Evolutionary conservation across 2,329 filamentous ascomycete species (phyloP), one percentile per base, ranked within the genome.

Genomic region (Claviceps fusiformis): DNA sequence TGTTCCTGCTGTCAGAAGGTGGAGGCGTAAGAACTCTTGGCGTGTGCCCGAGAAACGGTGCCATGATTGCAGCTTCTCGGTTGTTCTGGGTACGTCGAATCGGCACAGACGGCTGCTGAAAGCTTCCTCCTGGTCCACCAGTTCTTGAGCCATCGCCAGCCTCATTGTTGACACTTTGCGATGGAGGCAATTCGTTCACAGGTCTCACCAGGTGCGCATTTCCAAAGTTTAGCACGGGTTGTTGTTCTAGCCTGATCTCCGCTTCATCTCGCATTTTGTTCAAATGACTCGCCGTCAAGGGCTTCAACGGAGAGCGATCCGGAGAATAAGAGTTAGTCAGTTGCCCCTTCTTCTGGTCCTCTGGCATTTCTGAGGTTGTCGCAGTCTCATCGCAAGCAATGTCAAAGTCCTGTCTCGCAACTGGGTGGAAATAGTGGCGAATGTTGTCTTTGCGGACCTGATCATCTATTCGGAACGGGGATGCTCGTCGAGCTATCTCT

Each of bases 341-440:
- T 29, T 44, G 29, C 2, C 10, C 11, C n/a, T 29, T 19, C 5
- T n/a, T 39, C 9, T 19, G 5, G 5, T 39, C 13, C 44, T 39
- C 43, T n/a, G 19, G 3, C 3, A n/a, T 7, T 13, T 39, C 37
- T 31, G 15, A 37, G 0, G 13, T 19, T n/a, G 63, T 69, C 45
- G 67, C 67, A 17, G 68, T 70, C 41, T 67, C 61, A 58, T 71
- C 69, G 31, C 59, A 64, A 52, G 65, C 65, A 59, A 71, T 71
- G 19, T 66, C 58, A 46, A 71, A 67, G 19, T 62, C 60, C 17
- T 61, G 50, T 15, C 59, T 55, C 13, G 54, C 54, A 17, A 54
- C 59, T 8, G 62, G 58, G 31, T 57, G 62, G 43, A 71, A 66
- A 58, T 69, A 71, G 37, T 57, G 61, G 35, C 64, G 61, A 54